Base-by-base conservation (phyloP, 139 green algal species). In the Raphidocelis subcapitata region DNA sequence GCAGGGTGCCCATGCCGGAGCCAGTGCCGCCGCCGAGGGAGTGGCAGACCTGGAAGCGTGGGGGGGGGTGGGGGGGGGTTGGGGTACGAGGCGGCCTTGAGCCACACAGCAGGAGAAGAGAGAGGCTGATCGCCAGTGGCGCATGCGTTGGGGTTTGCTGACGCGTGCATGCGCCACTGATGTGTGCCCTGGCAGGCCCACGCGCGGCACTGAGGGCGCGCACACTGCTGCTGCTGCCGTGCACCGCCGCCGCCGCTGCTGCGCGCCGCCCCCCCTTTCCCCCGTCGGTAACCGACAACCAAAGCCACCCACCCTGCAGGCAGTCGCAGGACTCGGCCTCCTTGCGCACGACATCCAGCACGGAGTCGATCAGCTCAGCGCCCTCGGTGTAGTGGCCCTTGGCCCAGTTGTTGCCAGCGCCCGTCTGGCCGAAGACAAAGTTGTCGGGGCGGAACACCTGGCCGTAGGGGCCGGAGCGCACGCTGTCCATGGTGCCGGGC, bases 361-460 rank as follows among this genome's bases (percentile, higher is more conserved):
- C 95, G 47, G 86, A 95, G 87, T 99, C 95, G 49, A 99, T 98
- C 26, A 98, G 82, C 87, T 98, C 94, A 67, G 95, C 94, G 55
- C 95, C 95, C 90, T 98, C 95, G 23, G 95, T 99, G 92, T 99
- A 99, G 88, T 98, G 95, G 28, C 95, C 95, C 86, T 98, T 98
- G 71, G 95, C 95, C 95, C 95, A 99, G 91, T 99, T 99, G 89
- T 99, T 99, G 49, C 95, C 95, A n/a, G 95, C 95, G 28, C 95
- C 95, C 55, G 87, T 97, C 84, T 96, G 90, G 35, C 91, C 91
- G 72, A 94, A 94, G 8, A 96, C 86, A 70, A 96, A 94, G 89
- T 96, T 96, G 81, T 96, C 91, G 16, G 91, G 91, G 63, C 90
- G 80, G 80, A 97, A 96, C 67, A 97, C 93, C 85, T 98, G 86